Conservation (phyloP, 768 basidiomycete species). For the Austroboletus festivus region DNA sequence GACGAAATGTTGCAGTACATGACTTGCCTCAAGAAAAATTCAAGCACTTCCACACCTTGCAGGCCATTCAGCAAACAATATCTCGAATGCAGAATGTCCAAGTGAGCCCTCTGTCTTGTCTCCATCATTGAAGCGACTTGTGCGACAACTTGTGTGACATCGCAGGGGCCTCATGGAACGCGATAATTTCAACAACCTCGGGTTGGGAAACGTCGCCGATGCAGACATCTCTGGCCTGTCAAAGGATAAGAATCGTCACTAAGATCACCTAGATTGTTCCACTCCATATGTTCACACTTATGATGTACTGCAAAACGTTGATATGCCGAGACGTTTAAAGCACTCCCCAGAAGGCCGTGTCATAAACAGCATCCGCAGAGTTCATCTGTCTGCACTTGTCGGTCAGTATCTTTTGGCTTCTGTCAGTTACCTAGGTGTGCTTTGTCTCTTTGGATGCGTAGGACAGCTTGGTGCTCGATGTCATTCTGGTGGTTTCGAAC, state of each 20-base stretch:
- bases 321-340: neutral
- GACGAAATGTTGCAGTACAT: constrained; percentile 79
- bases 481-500: neutral
- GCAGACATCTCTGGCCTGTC: constrained; percentile 1
- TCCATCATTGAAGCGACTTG: constrained; percentile 2
- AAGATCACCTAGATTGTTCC: neutral
- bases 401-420: constrained; percentile 6
- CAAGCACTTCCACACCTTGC: constrained; percentile 72
- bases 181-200: constrained; percentile 85
- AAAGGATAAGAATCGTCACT: constrained; percentile 6
- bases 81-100: constrained; percentile 84
- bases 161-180: constrained; percentile 82
- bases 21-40: constrained; percentile 70
- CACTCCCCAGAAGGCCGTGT: constrained; percentile 1
- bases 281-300: neutral
- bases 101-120: constrained; percentile 45
- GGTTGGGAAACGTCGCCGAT: constrained; percentile 53
- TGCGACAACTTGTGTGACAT: neutral
- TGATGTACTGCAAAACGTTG: neutral
- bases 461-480: constrained; percentile 1
- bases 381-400: neutral
- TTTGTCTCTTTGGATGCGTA: neutral
- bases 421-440: neutral
- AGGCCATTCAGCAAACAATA: constrained; percentile 72
- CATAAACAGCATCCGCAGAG: constrained; percentile 1